Evolutionary conservation across 352 stramenopile species (phyloP).

Genomic region (Pythium dissimile): DNA sequence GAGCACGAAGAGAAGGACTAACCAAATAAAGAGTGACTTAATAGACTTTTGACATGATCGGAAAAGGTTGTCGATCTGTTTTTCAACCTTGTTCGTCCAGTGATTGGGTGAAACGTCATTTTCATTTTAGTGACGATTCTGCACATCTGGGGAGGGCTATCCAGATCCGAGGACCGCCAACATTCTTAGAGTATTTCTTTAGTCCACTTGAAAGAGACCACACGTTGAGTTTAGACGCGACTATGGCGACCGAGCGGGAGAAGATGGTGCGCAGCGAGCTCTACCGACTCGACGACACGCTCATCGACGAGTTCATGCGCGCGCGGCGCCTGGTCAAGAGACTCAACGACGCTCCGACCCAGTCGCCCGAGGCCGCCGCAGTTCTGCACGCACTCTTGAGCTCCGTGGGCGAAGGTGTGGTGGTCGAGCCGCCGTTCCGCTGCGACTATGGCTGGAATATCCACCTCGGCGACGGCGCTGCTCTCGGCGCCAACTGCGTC

Average conservation of each 20-base stretch:
- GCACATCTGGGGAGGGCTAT: no score
- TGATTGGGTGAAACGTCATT: background rate
- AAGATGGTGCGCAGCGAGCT: constrained; percentile 68
- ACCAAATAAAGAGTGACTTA: no score
- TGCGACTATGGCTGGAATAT: constrained; percentile 90
- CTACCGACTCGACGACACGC: constrained; percentile 34
- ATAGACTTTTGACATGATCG: no score
- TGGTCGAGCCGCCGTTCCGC: constrained; percentile 84
- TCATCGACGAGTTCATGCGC: constrained; percentile 33
- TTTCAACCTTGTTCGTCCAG: no score
- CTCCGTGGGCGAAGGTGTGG: constrained; percentile 30
- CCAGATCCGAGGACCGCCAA: no score
- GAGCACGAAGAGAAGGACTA: no score
- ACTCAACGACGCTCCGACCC: constrained; percentile 36
- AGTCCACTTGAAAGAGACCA: background rate
- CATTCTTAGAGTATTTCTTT: background rate
- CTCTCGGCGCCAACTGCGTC: constrained; percentile 88
- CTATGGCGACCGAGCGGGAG: constrained; percentile 38
- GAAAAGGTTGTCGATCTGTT: no score
- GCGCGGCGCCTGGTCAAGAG: constrained; percentile 32
- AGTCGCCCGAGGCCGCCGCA: constrained; percentile 23
- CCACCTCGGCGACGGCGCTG: constrained; percentile 62
- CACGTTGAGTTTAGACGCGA: no score
- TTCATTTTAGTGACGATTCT: background rate
- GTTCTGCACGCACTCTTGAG: constrained; percentile 42